Evolutionary conservation across 257 asterid genomes (phyloP).

Genomic region (Cordia subcordata): DNA sequence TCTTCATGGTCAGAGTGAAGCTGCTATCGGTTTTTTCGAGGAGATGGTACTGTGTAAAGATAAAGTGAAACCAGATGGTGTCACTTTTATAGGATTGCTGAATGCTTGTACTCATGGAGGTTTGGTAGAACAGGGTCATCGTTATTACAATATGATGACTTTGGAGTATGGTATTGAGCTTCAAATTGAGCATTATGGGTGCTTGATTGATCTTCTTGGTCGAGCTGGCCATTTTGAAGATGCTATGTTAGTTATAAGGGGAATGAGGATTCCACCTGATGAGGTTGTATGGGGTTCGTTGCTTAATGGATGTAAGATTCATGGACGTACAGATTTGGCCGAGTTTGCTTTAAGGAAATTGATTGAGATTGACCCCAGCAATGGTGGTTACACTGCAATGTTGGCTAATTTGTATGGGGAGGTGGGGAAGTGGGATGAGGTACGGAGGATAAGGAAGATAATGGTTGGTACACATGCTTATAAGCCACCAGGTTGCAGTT

Average conservation of each 20-base stretch:
- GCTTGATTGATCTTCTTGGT: constrained; percentile 69
- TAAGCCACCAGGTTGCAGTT: constrained; percentile 74
- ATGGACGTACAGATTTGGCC: constrained; percentile 55
- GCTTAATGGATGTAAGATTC: constrained; percentile 72
- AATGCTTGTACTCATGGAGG: constrained; percentile 82
- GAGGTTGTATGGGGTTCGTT: constrained; percentile 76
- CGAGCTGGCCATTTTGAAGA: constrained; percentile 65
- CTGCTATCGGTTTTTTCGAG: constrained; percentile 44
- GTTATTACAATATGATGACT: constrained; percentile 50
- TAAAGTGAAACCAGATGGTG: constrained; percentile 54
- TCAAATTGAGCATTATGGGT: constrained; percentile 67
- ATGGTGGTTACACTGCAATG: constrained; percentile 63
- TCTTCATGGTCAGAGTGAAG: constrained; percentile 49
- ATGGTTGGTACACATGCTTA: constrained; percentile 35
- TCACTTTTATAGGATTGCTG: constrained; percentile 67
- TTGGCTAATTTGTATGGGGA: constrained; percentile 68
- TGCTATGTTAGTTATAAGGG: constrained; percentile 51
- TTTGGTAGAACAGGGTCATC: constrained; percentile 48
- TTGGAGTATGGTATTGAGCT: constrained; percentile 50
- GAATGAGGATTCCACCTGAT: constrained; percentile 63
- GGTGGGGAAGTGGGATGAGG: constrained; percentile 70
- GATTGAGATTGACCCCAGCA: constrained; percentile 50
- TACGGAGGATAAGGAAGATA: constrained; percentile 35
- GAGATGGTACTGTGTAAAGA: constrained; percentile 36
- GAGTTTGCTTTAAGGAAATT: constrained; percentile 49